These are phyloP conservation scores for Trypanosoma vivax DNA, from an alignment of 208 protist genomes.

Conservation along the genomic window DNA sequence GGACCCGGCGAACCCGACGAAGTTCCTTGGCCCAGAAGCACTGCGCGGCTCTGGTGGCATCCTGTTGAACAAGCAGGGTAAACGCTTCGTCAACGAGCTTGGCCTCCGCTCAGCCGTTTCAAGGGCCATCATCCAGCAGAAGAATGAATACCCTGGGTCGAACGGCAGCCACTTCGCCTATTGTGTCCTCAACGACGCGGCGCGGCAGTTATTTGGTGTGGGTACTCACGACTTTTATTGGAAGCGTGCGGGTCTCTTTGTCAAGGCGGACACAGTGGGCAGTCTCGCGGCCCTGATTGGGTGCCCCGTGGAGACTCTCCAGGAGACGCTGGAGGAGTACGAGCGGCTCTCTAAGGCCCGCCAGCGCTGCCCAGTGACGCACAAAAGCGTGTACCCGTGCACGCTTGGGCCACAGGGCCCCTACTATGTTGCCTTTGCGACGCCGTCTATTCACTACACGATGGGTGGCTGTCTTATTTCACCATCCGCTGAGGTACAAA, in stretches of 20 bases:
- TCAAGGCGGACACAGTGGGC: constrained; percentile 27
- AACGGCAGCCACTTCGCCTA: constrained; percentile 49
- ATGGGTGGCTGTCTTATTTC: constrained; percentile 92
- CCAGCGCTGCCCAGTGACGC: constrained; percentile 38
- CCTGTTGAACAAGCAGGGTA: constrained; percentile 68
- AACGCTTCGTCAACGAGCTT: constrained; percentile 92
- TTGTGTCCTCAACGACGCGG: constrained; percentile 69
- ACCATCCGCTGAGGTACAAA: constrained; percentile 55
- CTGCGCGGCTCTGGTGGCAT: constrained; percentile 90
- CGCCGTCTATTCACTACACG: constrained; percentile 94
- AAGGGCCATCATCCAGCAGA: constrained; percentile 45
- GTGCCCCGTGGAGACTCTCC: constrained; percentile 28
- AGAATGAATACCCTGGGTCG: constrained; percentile 35
- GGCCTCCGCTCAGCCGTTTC: constrained; percentile 86
- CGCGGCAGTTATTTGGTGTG: constrained; percentile 58
- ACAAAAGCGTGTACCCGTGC: constrained; percentile 77
- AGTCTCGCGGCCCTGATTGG: constrained; percentile 57
- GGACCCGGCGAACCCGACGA: constrained; percentile 67
- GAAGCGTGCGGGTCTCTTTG: constrained; percentile 58
- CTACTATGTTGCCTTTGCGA: constrained; percentile 72
- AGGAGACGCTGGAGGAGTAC: constrained; percentile 46
- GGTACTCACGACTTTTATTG: constrained; percentile 72
- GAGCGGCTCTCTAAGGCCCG: constrained; percentile 32
- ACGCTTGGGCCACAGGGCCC: constrained; percentile 33
- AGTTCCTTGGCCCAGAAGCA: constrained; percentile 93